Conservation (phyloP, 2,329 filamentous ascomycete genomes). For the Tolypocladium capitatum region DNA sequence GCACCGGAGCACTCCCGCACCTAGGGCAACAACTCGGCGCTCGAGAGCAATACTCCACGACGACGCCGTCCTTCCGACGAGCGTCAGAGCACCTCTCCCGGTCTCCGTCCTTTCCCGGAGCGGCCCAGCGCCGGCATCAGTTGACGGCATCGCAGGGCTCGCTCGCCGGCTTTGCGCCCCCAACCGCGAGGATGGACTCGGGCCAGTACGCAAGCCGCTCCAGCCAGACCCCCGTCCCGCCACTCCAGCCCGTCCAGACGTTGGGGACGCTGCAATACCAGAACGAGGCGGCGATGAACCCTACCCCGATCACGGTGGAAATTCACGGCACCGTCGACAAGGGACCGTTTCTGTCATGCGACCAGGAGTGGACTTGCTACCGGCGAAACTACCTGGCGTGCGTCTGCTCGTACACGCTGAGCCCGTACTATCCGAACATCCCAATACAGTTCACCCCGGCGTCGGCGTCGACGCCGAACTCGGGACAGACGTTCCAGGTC, state of each 20-base stretch:
- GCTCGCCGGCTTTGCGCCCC: conserved; percentile 28
- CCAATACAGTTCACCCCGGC: conserved; percentile 35
- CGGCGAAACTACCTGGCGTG: conserved; percentile 85
- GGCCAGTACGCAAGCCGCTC: conserved; percentile 22
- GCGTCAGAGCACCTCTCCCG: conserved; percentile 35
- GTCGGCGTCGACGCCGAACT: background rate
- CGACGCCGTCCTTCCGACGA: conserved; percentile 37
- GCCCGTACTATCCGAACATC: conserved; percentile 38
- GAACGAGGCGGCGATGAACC: conserved; percentile 27
- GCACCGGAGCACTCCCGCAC: conserved; percentile 38
- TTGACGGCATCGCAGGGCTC: conserved; percentile 39
- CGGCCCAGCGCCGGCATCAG: conserved; percentile 34
- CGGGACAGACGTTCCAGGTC: conserved; percentile 45
- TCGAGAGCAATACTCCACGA: conserved; percentile 39
- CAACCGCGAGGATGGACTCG: conserved; percentile 36
- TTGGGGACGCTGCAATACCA: conserved; percentile 48
- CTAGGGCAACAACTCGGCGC: conserved; percentile 33
- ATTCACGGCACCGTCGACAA: conserved; percentile 77
- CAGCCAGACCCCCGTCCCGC: conserved; percentile 31
- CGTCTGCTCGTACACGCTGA: conserved; percentile 61
- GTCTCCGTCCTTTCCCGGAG: conserved; percentile 36
- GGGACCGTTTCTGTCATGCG: conserved; percentile 63
- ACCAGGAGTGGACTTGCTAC: conserved; percentile 85
- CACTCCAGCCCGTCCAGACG: conserved; percentile 34
- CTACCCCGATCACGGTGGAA: conserved; percentile 48